Evolutionary conservation across 2,329 filamentous ascomycete genomes (phyloP), one percentile per base, ranked within the genome.

Genomic region (Cercospora janseana): DNA sequence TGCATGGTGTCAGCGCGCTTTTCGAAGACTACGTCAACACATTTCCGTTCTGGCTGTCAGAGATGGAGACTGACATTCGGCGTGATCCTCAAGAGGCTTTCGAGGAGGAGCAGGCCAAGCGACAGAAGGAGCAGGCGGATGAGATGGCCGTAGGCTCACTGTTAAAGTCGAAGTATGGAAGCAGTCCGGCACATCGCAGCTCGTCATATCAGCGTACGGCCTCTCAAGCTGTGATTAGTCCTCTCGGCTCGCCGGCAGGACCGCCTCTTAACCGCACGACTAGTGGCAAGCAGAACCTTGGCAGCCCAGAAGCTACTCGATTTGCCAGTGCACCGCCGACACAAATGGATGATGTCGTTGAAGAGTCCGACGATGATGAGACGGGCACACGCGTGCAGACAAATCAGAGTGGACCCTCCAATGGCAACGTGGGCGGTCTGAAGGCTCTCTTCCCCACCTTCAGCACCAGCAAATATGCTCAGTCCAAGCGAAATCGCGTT

Each of bases 1-100:
- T 95, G 2, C 92, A 98, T 63, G 93, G 93, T 54, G 85, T 94
- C 4, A 91, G 92, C 6, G 85, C 86, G 29, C 78, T 98, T 2
- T 97, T 97, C 60, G 93, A 97, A 63, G 75, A 98, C 69, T 83
- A 95, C 64, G 91, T 98, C 69, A 97, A 97, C 72, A 91, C 83
- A 56, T 83, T 97, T 64, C 93, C 93, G 10, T 96, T 97, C 74
- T 98, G 93, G 93, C 80, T 97, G 26, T 86, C 86, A 62, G 87
- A 95, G 56, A 78, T 97, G 34, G 92, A 96, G 66, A 88, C 82
- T 24, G 93, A 98, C 66, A 98, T 98, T 65, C 85, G 92, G 60
- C 89, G 88, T 66, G 91, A 97, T 66, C 93, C 93, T 0, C 87
- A 93, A 67, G 80, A 81, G 56, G 92, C 92, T 0, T 96, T 95